Evolutionary conservation across 768 basidiomycete genomes (phyloP), one percentile per base, ranked within the genome.

Genomic region (Agaricus blazei): DNA sequence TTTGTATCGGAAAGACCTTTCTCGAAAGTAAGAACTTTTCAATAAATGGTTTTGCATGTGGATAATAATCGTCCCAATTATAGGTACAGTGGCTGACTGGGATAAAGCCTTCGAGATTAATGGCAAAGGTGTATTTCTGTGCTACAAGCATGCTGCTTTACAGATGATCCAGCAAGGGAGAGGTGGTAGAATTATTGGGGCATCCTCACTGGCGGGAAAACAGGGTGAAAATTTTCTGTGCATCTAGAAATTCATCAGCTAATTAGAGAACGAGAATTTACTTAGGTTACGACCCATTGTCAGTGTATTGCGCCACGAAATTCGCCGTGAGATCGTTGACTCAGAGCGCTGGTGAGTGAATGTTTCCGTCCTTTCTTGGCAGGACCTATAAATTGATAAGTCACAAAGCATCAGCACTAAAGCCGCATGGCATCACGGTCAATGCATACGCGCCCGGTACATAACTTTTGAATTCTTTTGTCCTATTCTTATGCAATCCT

Each of bases 61-160:
- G 15, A 34, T 44, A 5, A 8, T 34, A 23, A 15, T 5, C 36
- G 11, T 54, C 1, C n/a, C 34, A 23, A 11, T 6, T 9, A 28
- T n/a, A 75, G 79, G 71, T 3, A 62, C 64, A 2, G 46, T 69
- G 2, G 68, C 73, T 7, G 66, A 72, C 0, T 77, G 69, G 72
- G 73, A 84, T 61, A 67, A 62, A 63, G 41, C 68, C 5, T 68
- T 78, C 58, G 68, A 73, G 4, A 68, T 85, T 60, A 87, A 87
- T 60, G 71, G 76, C 56, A 75, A 79, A 53, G 84, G 83, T 31
- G 68, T 75, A 3, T 84, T 81, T 68, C 73, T 81, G 58, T 86
- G 82, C 63, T 86, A 85, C 42, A 82, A 85, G 52, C 73, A 84
- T 57, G 86, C 84, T 2, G 84, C 81, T 23, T 69, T 69, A 52